phyloP scores from a whole-genome alignment of 140 eudicot species.

The Flaveria floridana region DNA sequence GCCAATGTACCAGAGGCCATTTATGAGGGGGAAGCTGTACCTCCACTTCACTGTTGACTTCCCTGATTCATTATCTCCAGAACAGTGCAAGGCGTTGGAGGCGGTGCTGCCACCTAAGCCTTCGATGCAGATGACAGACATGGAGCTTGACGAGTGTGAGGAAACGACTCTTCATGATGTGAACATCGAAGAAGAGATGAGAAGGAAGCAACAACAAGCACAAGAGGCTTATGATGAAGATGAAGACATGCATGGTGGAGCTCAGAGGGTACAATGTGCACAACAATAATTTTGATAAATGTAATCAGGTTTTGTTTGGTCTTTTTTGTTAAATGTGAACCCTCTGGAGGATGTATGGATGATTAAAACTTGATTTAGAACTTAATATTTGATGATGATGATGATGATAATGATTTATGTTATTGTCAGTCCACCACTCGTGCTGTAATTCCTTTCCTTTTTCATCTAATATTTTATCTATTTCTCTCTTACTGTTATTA shows the following conservation, averaged over 20 bases:
- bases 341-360: constrained; percentile 10
- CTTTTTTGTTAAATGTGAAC: neutral
- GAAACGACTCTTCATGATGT: constrained; percentile 80
- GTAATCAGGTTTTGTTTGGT: constrained; percentile 2
- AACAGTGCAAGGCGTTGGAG: constrained; percentile 60
- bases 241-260: constrained; percentile 70
- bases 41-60: constrained; percentile 71
- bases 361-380: neutral
- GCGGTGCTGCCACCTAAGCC: constrained; percentile 60
- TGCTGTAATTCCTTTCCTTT: too few relatives aligned
- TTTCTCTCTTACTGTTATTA: too few relatives aligned
- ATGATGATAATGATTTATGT: neutral
- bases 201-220: constrained; percentile 61
- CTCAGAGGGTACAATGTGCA: constrained; percentile 79
- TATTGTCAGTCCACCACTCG: neutral
- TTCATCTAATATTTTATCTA: too few relatives aligned
- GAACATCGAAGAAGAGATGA: constrained; percentile 83
- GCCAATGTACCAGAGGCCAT: constrained; percentile 77
- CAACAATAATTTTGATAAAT: constrained; percentile 49
- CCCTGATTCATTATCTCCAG: constrained; percentile 56
- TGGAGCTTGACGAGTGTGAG: constrained; percentile 85
- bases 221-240: constrained; percentile 79
- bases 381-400: neutral
- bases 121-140: constrained; percentile 50
- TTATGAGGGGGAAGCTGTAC: constrained; percentile 75